Base-by-base conservation (phyloP, 2,329 filamentous ascomycete species). In the Talaromyces atroroseus region DNA sequence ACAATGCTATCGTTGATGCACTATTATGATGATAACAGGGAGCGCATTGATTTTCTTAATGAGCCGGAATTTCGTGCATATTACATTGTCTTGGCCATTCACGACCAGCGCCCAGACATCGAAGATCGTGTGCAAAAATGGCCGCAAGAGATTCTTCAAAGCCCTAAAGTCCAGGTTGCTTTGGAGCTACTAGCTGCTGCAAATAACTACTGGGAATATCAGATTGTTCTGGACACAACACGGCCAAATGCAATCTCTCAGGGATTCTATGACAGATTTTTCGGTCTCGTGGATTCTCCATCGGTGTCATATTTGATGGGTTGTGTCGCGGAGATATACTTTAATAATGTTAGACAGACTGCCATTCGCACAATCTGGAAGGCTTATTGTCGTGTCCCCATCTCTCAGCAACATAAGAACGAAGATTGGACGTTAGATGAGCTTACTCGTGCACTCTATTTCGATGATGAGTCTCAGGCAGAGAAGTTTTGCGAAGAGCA, bases 21-120 rank as follows among this genome's bases (percentile, higher is more conserved):
- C 63, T 83, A 82, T 65, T 85, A 84, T 67, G 76, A 83, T 64
- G 78, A 83, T 65, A 79, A 76, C 61, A 73, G 74, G 55, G 75
- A 72, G 55, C 75, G 74, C 23, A 75, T 79, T 24, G 55, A 69
- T 1, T 80, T 83, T 45, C 72, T 76, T 0, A 83, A 86, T 56
- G 83, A 86, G 66, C 76, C 80, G n/a, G 84, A 87, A 64, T 85
- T 87, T 59, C 76, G 80, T 53, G 81, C 84, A 8, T 86, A 86
- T 64, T 81, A 80, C 61, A 79, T 87, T 60, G 75, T 80, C 52
- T 81, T 79, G 62, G 80, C 79, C 56, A 79, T 81, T 50, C 75
- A 78, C 56, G 76, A 79, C 53, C 74, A 77, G 57, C 69, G 74
- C 34, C 79, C 80, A 20, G 79, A 83, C 58, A 65, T 84, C 36